Evolutionary conservation across 371 early-diverging fungal genomes (phyloP).

Genomic region (Encephalitozoon hellem): DNA sequence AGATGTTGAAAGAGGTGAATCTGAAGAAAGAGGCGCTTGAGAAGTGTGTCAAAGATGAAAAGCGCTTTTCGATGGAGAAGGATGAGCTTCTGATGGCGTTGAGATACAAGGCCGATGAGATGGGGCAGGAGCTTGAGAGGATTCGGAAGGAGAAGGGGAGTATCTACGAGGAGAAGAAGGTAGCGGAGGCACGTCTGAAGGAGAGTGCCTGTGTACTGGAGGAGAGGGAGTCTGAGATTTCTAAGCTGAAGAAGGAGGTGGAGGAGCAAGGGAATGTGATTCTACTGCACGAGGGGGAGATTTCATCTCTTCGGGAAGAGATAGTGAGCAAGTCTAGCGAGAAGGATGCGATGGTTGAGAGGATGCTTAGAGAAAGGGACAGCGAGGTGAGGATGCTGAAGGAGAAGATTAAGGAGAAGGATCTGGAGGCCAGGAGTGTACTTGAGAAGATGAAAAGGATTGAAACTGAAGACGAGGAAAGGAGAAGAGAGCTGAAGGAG

Average conservation of each 20-base stretch:
- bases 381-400: constrained; percentile 62
- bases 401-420: constrained; percentile 14
- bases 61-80: not conserved
- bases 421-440: constrained; percentile 59
- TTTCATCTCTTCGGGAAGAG: constrained; percentile 62
- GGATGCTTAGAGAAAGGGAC: constrained; percentile 62
- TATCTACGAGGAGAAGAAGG: constrained; percentile 63
- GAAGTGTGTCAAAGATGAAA: not conserved
- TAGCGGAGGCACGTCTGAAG: constrained; percentile 65
- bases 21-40: not conserved
- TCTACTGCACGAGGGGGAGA: constrained; percentile 65
- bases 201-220: constrained; percentile 58
- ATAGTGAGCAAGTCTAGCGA: constrained; percentile 63
- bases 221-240: constrained; percentile 65
- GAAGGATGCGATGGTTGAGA: constrained; percentile 66
- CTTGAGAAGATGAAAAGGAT: constrained; percentile 65
- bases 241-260: constrained; percentile 61
- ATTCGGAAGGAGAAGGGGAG: not conserved
- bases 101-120: not conserved
- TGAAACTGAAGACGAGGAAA: constrained; percentile 59
- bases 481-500: not conserved
- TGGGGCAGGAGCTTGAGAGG: not conserved
- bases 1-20: constrained; percentile 73
- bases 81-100: constrained; percentile 25
- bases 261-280: constrained; percentile 62